Percentiles rank a stretch among this genome's conserved stretches.
Conservation (phyloP, 805 yeast species). For the Lipomyces kockii region DNA sequence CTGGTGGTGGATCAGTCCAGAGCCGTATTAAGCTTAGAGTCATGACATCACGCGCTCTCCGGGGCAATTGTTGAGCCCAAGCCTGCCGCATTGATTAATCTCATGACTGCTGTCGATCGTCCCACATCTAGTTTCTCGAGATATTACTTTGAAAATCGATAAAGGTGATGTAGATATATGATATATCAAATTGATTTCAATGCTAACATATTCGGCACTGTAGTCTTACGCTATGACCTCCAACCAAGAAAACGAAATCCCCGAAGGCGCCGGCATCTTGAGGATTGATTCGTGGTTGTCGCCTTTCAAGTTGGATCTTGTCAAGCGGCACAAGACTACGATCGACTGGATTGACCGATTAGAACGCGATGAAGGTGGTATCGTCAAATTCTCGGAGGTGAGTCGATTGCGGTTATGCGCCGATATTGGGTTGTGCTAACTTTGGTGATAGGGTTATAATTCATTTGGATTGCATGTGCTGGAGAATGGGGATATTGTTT, state of each 20-base stretch:
- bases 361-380: slow-evolving; percentile 63
- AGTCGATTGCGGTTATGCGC: not conserved
- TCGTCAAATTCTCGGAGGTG: slow-evolving; percentile 64
- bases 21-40: not conserved
- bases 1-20: not conserved
- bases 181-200: not conserved
- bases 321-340: slow-evolving; percentile 68
- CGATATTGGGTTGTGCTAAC: slow-evolving; percentile 11
- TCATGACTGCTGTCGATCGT: not conserved
- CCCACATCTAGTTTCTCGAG: not conserved
- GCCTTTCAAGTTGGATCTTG: slow-evolving; percentile 72
- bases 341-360: slow-evolving; percentile 65
- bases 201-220: not conserved
- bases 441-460: slow-evolving; percentile 59
- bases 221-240: not conserved
- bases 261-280: slow-evolving; percentile 49
- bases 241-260: not conserved
- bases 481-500: slow-evolving; percentile 58
- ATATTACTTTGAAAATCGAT: not conserved
- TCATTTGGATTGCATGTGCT: slow-evolving; percentile 74
- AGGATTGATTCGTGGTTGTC: slow-evolving; percentile 84
- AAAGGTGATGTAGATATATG: not conserved
- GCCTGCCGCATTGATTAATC: not conserved
- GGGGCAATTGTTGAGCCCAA: not conserved
- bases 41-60: slow-evolving; percentile 1